phyloP scores from a whole-genome alignment of 106 monocot genomes.

The Vanilla planifolia region DNA sequence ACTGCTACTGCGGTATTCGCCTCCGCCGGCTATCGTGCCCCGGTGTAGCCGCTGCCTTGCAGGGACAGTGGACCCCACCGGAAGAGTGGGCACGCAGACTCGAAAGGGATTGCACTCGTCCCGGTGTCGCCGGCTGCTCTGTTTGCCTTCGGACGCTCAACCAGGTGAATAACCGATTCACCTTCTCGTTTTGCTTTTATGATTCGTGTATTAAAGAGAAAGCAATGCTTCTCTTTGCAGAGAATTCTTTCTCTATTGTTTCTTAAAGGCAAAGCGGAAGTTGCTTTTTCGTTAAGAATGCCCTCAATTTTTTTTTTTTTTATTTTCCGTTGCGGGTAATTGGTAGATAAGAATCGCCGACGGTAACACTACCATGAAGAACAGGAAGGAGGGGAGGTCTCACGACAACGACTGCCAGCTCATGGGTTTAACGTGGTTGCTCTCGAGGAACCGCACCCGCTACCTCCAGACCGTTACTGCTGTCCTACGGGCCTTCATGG shows the following conservation, averaged over 20 bases:
- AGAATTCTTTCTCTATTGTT: too few species aligned
- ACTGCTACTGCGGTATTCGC: constrained; percentile 77
- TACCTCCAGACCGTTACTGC: constrained; percentile 56
- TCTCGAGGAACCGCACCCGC: constrained; percentile 58
- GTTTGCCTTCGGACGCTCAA: constrained; percentile 60
- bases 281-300: too few species aligned
- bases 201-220: too few species aligned
- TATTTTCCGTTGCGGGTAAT: not conserved
- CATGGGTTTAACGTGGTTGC: constrained; percentile 90
- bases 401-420: constrained; percentile 46
- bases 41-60: not conserved
- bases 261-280: too few species aligned
- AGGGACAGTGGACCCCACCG: constrained; percentile 36
- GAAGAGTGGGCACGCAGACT: constrained; percentile 22
- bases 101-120: constrained; percentile 40
- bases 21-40: constrained; percentile 50
- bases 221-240: too few species aligned
- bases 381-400: not conserved
- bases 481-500: constrained; percentile 59
- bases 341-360: constrained; percentile 27
- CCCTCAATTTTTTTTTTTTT: too few species aligned
- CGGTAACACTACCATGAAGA: not conserved
- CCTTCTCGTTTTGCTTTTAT: not conserved
- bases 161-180: constrained; percentile 30
- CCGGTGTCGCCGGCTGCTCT: constrained; percentile 52